phyloP scores from a whole-genome alignment of 1,284 basidiomycete species.

The Hortiboletus rubellus region DNA sequence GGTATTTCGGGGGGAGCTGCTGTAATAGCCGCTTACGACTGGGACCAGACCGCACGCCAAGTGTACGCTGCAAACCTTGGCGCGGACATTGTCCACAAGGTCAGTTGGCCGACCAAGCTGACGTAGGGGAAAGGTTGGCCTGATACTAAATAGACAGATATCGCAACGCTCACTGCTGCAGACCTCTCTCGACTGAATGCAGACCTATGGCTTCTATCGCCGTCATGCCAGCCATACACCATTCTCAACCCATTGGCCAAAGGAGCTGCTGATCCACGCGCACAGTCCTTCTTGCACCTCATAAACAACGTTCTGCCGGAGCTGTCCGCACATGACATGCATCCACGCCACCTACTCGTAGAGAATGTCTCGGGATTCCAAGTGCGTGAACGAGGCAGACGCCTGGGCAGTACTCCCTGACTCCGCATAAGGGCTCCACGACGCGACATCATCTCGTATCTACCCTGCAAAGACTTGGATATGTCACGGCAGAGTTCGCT shows the following conservation, averaged over 20 bases:
- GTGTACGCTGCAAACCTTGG: conserved; percentile 64
- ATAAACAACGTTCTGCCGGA: conserved; percentile 64
- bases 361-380: conserved; percentile 83
- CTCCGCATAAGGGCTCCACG: conserved; percentile 53
- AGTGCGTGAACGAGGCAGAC: conserved; percentile 42
- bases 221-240: conserved; percentile 80
- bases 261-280: conserved; percentile 69
- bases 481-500: conserved; percentile 59
- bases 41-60: conserved; percentile 69
- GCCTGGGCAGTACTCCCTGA: conserved; percentile 4
- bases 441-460: conserved; percentile 56
- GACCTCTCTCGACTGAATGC: conserved; percentile 48
- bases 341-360: conserved; percentile 61
- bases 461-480: conserved; percentile 52
- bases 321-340: conserved; percentile 42
- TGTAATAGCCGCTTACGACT: conserved; percentile 63
- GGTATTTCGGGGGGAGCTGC: conserved; percentile 40
- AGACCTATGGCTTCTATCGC: conserved; percentile 71
- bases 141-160: conserved; percentile 52
- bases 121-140: not conserved
- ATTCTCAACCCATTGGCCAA: conserved; percentile 70
- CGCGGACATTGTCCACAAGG: conserved; percentile 48
- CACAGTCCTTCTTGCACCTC: conserved; percentile 70
- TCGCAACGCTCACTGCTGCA: conserved; percentile 52
- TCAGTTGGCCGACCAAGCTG: conserved; percentile 28